Percentiles rank a stretch among this genome's conserved stretches.
These are phyloP conservation scores for Inga oerstediana DNA, from an alignment of 306 rosid genomes.

Conservation along the genomic window DNA sequence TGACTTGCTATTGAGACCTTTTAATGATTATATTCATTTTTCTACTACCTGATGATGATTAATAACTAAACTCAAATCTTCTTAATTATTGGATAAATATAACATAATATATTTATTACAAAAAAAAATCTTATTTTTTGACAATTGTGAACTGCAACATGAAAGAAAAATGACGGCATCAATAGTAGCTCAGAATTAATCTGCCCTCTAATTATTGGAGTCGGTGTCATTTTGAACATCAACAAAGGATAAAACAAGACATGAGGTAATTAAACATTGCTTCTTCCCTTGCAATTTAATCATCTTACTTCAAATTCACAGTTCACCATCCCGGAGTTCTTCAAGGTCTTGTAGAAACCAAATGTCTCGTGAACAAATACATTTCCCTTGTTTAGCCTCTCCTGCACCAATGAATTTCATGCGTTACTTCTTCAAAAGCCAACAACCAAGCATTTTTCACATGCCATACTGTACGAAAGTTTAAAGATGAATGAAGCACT, in stretches of 20 bases:
- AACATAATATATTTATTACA: neutral
- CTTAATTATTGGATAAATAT: too few species aligned
- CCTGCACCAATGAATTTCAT: slow-evolving; percentile 45
- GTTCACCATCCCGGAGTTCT: slow-evolving; percentile 72
- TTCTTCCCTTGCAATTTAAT: neutral
- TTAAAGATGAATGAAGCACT: neutral
- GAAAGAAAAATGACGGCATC: neutral
- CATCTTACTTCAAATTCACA: slow-evolving; percentile 41
- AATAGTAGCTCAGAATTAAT: neutral
- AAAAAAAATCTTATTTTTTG: neutral
- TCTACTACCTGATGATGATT: too few species aligned
- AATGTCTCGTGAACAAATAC: slow-evolving; percentile 39
- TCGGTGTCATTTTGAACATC: neutral
- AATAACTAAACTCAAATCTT: too few species aligned
- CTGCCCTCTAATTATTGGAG: neutral
- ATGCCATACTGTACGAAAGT: neutral
- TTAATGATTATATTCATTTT: too few species aligned
- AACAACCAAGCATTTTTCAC: neutral
- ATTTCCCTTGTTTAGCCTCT: slow-evolving; percentile 45
- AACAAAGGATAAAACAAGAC: neutral
- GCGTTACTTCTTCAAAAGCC: neutral
- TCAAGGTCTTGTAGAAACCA: slow-evolving; percentile 52
- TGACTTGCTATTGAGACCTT: too few species aligned
- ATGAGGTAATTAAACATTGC: neutral
- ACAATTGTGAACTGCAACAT: neutral